Conservation (phyloP, 1,284 basidiomycete genomes). For the Hypsizygus ulmarius region DNA sequence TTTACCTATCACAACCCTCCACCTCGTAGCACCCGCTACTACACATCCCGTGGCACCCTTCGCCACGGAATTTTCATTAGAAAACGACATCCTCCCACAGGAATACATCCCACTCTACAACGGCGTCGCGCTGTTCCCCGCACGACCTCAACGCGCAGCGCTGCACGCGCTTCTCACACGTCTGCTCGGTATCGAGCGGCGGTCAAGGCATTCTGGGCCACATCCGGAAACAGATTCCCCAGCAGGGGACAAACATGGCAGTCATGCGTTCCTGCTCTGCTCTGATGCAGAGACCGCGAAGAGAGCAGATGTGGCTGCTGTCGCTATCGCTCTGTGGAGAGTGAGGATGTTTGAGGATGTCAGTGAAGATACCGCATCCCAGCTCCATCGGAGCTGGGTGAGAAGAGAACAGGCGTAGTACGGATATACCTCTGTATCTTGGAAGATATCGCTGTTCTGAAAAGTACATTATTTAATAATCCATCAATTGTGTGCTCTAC, state of each 20-base stretch:
- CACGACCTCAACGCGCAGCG: conserved; percentile 52
- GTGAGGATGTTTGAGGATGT: conserved; percentile 68
- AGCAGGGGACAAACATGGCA: conserved; percentile 42
- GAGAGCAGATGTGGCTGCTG: conserved; percentile 56
- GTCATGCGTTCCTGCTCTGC: conserved; percentile 67
- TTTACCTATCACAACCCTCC: conserved; percentile 40
- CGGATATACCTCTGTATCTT: too few species aligned
- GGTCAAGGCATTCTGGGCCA: conserved; percentile 22
- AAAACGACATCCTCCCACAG: conserved; percentile 35
- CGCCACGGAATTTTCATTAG: conserved; percentile 7
- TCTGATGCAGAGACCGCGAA: conserved; percentile 47
- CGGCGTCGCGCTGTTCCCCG: conserved; percentile 59
- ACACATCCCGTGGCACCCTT: background rate
- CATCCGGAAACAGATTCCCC: conserved; percentile 2
- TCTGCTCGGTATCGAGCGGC: conserved; percentile 49
- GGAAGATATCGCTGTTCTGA: too few species aligned
- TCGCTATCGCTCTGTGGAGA: conserved; percentile 73
- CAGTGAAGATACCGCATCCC: conserved; percentile 9
- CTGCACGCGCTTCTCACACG: conserved; percentile 47
- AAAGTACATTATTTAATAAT: background rate
- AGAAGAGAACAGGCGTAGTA: background rate
- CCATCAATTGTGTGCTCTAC: conserved; percentile 4
- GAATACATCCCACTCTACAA: conserved; percentile 65
- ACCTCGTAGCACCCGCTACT: conserved; percentile 24
- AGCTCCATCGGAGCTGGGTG: conserved; percentile 10